Conservation (phyloP, 768 basidiomycete species). For the Tephrocybe sp. region DNA sequence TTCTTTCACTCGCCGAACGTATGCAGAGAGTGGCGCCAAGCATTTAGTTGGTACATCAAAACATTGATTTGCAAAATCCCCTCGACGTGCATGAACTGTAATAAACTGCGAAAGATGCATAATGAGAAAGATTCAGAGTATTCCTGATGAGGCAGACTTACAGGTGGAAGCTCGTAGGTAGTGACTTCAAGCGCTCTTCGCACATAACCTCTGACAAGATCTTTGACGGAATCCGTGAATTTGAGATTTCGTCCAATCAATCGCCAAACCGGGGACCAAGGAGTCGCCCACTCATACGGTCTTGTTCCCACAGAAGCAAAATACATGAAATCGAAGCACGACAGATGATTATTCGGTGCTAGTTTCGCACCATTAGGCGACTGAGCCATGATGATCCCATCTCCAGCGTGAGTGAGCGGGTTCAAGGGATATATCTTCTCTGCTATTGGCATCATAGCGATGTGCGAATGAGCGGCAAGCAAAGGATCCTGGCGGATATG, state of each 20-base stretch:
- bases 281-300: constrained; percentile 31
- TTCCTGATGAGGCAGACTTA: constrained; percentile 19
- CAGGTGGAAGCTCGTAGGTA: constrained; percentile 30
- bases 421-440: constrained; percentile 28
- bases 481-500: constrained; percentile 22
- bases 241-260: constrained; percentile 35
- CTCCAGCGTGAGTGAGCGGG: constrained; percentile 20
- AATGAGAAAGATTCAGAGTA: neutral
- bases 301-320: constrained; percentile 29
- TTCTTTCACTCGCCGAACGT: constrained; percentile 34
- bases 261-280: constrained; percentile 45
- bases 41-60: constrained; percentile 34
- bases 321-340: constrained; percentile 35
- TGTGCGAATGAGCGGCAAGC: constrained; percentile 21
- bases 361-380: constrained; percentile 25
- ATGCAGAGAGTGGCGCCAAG: constrained; percentile 38
- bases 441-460: constrained; percentile 28
- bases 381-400: constrained; percentile 21
- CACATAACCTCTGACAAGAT: constrained; percentile 34
- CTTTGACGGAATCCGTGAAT: constrained; percentile 30
- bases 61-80: constrained; percentile 40
- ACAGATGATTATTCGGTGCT: constrained; percentile 28
- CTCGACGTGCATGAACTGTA: constrained; percentile 46
- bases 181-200: constrained; percentile 26
- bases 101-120: constrained; percentile 32